phyloP scores from a whole-genome alignment of 306 rosid species.

The Fragaria vesca region DNA sequence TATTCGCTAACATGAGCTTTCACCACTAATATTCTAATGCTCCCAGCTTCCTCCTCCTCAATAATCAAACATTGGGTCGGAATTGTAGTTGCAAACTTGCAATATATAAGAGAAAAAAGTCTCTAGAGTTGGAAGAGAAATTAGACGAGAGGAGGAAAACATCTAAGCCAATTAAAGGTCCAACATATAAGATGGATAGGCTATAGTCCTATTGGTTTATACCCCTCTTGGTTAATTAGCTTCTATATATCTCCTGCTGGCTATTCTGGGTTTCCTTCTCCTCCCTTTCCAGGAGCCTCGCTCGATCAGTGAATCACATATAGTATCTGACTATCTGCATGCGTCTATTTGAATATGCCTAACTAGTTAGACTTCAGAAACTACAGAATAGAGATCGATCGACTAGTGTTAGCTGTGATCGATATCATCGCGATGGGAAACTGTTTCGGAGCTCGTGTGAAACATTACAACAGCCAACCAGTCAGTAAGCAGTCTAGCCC shows the following conservation, averaged over 20 bases:
- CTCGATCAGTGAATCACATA: not conserved
- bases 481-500: not conserved
- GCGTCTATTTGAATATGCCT: not conserved
- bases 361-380: not conserved
- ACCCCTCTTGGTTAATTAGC: not conserved
- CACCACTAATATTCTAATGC: too few species aligned
- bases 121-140: too few species aligned
- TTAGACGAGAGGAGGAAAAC: too few species aligned
- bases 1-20: too few species aligned
- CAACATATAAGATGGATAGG: too few species aligned
- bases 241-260: not conserved
- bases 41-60: too few species aligned
- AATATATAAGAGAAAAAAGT: too few species aligned
- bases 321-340: not conserved
- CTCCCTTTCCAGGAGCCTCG: slow-evolving; percentile 17
- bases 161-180: too few species aligned
- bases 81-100: too few species aligned
- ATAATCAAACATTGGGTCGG: too few species aligned
- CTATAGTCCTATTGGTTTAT: too few species aligned
- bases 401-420: not conserved
- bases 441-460: slow-evolving; percentile 30
- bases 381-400: not conserved
- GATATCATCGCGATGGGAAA: slow-evolving; percentile 27
- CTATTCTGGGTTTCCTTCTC: slow-evolving; percentile 16
- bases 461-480: not conserved